Base-by-base conservation (phyloP, 2,329 filamentous ascomycete genomes). In the Trichoderma cornu-damae region DNA sequence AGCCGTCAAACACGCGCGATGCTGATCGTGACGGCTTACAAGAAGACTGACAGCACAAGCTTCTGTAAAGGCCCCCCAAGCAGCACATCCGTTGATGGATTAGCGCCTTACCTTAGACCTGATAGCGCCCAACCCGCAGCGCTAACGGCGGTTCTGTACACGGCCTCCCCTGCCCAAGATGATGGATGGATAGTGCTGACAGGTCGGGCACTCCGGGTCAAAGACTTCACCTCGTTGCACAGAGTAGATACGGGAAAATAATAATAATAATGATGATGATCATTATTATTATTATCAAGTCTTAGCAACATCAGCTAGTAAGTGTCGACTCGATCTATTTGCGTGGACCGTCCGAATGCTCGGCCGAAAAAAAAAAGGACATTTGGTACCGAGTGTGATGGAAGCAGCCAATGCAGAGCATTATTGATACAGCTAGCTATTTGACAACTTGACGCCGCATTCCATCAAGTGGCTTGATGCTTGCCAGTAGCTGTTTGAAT, bases 191-290 rank as follows among this genome's bases (percentile, higher is more conserved):
- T 55, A 46, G 52, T 22, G 52, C 52, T 55, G 52, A 55, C 52
- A 55, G 37, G 34, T 47, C 52, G 52, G 52, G 32, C 52, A 38
- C 42, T 24, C 52, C 52, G 52, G 24, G 9, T 30, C 51, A 47
- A 22, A 20, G 20, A 20, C 26, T 34, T 40, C 37, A 43, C 4
- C 1, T n/a, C n/a, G n/a, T n/a, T n/a, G n/a, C n/a, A n/a, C n/a
- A n/a, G n/a, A n/a, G n/a, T n/a, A n/a, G n/a, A n/a, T n/a, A n/a
- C 14, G 24, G 6, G 6, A 43, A 24, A 14, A n/a, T n/a, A n/a
- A n/a, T n/a, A n/a, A n/a, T n/a, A n/a, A n/a, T n/a, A n/a, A n/a
- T n/a, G n/a, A n/a, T n/a, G n/a, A n/a, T n/a, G n/a, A n/a, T n/a
- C n/a, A n/a, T n/a, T n/a, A n/a, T n/a, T n/a, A n/a, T n/a, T n/a